These are phyloP conservation scores for Beauveria australis DNA, from an alignment of 2,329 filamentous ascomycete species.

Conservation along the genomic window DNA sequence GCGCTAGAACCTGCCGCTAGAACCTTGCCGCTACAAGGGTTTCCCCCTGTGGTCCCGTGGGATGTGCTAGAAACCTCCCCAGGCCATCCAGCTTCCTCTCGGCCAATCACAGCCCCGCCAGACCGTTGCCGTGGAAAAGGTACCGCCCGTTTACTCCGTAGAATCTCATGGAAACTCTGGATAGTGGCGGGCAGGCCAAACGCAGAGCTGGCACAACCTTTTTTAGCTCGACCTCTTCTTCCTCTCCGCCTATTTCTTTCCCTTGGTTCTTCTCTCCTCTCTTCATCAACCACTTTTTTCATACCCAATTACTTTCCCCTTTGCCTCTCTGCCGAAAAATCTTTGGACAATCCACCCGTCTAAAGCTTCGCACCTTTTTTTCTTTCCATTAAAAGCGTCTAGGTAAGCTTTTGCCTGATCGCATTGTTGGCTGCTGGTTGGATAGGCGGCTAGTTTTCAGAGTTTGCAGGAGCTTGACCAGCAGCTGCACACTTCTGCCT, in stretches of 20 bases:
- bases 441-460: neutral
- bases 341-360: constrained; percentile 19
- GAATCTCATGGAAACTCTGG: constrained; percentile 39
- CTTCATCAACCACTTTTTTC: constrained; percentile 14
- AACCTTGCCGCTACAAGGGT: neutral
- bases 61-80: constrained; percentile 10
- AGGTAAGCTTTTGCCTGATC: constrained; percentile 14
- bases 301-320: constrained; percentile 12
- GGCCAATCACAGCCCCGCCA: constrained; percentile 15
- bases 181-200: constrained; percentile 19
- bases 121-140: constrained; percentile 19
- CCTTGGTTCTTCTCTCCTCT: constrained; percentile 15
- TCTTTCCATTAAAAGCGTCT: constrained; percentile 15
- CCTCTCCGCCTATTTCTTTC: constrained; percentile 13
- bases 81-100: neutral
- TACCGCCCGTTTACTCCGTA: constrained; percentile 23
- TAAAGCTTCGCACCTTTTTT: constrained; percentile 14
- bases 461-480: neutral
- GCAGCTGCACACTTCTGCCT: neutral
- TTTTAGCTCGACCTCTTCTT: constrained; percentile 26
- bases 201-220: constrained; percentile 20
- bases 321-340: constrained; percentile 19
- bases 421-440: neutral
- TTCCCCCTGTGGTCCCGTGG: neutral
- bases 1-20: neutral